Evolutionary conservation across 2,329 filamentous ascomycete species (phyloP).

Genomic region (Monascus ruber): DNA sequence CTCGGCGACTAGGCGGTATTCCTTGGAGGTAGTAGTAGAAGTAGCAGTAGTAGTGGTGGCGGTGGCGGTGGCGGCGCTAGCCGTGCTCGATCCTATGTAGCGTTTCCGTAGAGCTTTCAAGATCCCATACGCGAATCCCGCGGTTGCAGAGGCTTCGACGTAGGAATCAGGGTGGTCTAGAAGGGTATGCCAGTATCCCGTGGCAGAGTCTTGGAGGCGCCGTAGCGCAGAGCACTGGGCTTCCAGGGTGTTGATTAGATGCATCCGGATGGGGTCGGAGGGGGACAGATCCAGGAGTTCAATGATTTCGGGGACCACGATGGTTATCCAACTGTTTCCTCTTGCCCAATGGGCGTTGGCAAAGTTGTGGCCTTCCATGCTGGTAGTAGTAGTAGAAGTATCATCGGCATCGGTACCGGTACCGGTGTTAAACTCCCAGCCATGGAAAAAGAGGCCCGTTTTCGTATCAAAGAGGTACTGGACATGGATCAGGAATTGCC

Average conservation of each 20-base stretch:
- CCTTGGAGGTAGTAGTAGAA: conserved; percentile 5
- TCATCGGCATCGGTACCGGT: conserved; percentile 8
- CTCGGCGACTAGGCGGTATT: conserved; percentile 51
- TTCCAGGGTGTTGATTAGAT: conserved; percentile 44
- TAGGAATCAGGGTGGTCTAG: conserved; percentile 64
- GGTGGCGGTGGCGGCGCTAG: no score
- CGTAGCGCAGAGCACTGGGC: conserved; percentile 58
- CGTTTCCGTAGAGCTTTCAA: conserved; percentile 60
- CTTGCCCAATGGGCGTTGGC: conserved; percentile 45
- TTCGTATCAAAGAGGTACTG: conserved; percentile 65
- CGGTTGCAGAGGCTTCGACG: conserved; percentile 64
- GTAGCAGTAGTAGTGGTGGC: no score
- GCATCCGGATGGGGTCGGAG: conserved; percentile 48
- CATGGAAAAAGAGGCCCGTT: conserved; percentile 68
- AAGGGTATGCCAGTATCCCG: conserved; percentile 64
- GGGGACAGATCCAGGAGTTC: conserved; percentile 55
- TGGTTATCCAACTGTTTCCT: conserved; percentile 60
- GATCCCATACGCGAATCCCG: conserved; percentile 70
- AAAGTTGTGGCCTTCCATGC: conserved; percentile 42
- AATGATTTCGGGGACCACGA: conserved; percentile 71
- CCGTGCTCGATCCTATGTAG: conserved; percentile 44
- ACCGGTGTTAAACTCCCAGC: conserved; percentile 63
- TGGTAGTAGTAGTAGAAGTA: no score
- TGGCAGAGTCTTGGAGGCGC: conserved; percentile 43
- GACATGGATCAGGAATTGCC: conserved; percentile 65